Evolutionary conservation across 139 green algal genomes (phyloP).

Genomic region (Coccomyxa sp.): DNA sequence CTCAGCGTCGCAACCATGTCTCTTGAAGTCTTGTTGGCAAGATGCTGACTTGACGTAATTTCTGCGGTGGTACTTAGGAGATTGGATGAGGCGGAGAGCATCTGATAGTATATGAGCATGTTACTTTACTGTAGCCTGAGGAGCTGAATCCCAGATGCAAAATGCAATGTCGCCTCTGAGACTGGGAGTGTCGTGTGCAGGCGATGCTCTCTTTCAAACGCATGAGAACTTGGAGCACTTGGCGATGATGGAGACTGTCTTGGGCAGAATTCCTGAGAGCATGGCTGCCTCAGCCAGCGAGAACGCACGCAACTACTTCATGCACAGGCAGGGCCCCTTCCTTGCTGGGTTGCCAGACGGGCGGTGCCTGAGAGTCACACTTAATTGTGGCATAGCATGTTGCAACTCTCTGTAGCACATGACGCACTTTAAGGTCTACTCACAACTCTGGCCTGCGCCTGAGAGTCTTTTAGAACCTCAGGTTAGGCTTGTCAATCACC

Average conservation of each 20-base stretch:
- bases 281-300: slow-evolving; percentile 33
- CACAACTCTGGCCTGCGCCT: background rate
- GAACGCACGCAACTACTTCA: slow-evolving; percentile 35
- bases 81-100: too few species aligned
- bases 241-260: slow-evolving; percentile 96
- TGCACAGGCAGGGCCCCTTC: background rate
- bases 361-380: background rate
- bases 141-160: too few species aligned
- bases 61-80: too few species aligned
- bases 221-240: slow-evolving; percentile 99
- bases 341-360: background rate
- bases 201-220: slow-evolving; percentile 92
- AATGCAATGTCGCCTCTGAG: too few species aligned
- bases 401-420: background rate
- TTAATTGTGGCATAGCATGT: background rate
- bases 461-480: background rate
- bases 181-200: too few species aligned
- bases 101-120: too few species aligned
- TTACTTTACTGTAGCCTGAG: background rate
- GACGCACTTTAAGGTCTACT: background rate
- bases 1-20: too few species aligned
- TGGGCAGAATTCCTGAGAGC: slow-evolving; percentile 67
- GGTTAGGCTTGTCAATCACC: background rate
- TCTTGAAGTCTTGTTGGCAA: too few species aligned
- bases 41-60: too few species aligned